phyloP scores from a whole-genome alignment of 768 basidiomycete genomes.

The Kwoniella pini region DNA sequence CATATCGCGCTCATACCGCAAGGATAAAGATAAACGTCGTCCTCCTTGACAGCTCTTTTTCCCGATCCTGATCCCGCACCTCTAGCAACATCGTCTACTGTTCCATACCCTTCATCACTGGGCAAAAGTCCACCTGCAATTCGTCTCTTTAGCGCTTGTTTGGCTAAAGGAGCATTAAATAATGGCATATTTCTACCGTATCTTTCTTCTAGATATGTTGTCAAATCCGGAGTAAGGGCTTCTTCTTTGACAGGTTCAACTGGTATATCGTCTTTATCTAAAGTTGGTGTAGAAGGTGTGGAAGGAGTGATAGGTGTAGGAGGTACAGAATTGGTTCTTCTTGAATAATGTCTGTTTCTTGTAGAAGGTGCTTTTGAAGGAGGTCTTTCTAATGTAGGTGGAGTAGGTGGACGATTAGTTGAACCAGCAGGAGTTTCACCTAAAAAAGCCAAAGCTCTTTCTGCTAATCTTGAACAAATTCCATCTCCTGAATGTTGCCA shows the following conservation, averaged over 20 bases:
- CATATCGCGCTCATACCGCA: constrained; percentile 95
- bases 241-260: constrained; percentile 57
- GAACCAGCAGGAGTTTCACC: constrained; percentile 56
- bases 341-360: constrained; percentile 52
- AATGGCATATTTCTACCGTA: constrained; percentile 88
- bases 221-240: constrained; percentile 64
- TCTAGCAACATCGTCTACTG: constrained; percentile 43
- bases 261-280: constrained; percentile 20
- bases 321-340: constrained; percentile 39
- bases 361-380: constrained; percentile 36
- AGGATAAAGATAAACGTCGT: constrained; percentile 84
- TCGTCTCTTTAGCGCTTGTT: constrained; percentile 79
- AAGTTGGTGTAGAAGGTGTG: constrained; percentile 4
- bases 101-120: constrained; percentile 60
- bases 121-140: constrained; percentile 79
- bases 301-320: constrained; percentile 23
- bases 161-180: constrained; percentile 72
- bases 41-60: constrained; percentile 66
- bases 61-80: constrained; percentile 40
- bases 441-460: constrained; percentile 73
- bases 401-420: constrained; percentile 8
- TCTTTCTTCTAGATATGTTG: constrained; percentile 83
- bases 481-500: constrained; percentile 96
- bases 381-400: constrained; percentile 12
- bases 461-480: constrained; percentile 82